Base-by-base conservation (phyloP, 805 yeast species). In the Lachancea meyersii region DNA sequence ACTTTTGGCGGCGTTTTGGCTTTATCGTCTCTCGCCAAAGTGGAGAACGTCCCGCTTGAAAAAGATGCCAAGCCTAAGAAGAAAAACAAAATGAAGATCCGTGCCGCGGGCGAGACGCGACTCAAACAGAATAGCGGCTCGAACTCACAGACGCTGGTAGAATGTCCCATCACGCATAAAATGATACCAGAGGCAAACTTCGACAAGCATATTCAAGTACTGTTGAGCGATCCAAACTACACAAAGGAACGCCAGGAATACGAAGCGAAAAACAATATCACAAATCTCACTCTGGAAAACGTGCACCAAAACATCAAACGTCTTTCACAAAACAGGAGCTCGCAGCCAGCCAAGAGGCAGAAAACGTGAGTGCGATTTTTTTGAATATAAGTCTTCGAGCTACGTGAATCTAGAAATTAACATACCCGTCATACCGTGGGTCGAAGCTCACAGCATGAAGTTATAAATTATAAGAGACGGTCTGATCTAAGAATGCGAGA, bases 151-250 rank as follows among this genome's bases (percentile, higher is more conserved):
- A 30, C 20, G 20, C 22, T 66, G 36, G 73, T 88, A 31, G 72
- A 69, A 48, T 86, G 96, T 57, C 96, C 96, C n/a, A 68, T 85
- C 31, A 85, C 96, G 0, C 81, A 81, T 1, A 73, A 78, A 53
- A 54, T 72, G 55, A 73, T 89, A 1, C 82, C 89, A 0, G 93
- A 84, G 51, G 70, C 72, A 32, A 68, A 80, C 48, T 86, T 83
- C 56, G 82, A 77, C 46, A 74, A 72, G 47, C 97, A 91, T 58
- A 68, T 89, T 50, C 74, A 76, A 46, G 74, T 79, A 13, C 67
- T 83, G 43, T 67, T 86, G 28, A 65, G 89, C 35, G 95, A 89
- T 61, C 95, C 96, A 2, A 70, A 76, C 50, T 86, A 85, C 64
- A 73, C 77, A 49, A 78, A 77, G 43, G 87, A 86, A 59, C 79